These are phyloP conservation scores for Neoascochyta sp. DNA, from an alignment of 2,329 filamentous ascomycete genomes.

Conservation along the genomic window DNA sequence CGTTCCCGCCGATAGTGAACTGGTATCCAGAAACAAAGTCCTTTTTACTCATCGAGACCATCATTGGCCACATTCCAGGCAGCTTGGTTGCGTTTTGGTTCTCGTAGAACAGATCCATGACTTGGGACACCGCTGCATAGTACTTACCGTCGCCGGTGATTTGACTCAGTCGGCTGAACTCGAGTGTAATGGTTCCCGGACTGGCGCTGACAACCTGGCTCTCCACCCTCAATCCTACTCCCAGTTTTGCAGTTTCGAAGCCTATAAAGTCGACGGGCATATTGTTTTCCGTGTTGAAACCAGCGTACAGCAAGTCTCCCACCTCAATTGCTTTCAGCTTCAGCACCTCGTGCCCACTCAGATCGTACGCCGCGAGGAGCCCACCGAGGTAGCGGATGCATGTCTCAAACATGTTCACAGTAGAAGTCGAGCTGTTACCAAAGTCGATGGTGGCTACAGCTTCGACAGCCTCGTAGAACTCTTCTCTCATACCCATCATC, in stretches of 20 bases:
- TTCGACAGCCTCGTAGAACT: conserved; percentile 74
- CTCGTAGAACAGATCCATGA: conserved; percentile 74
- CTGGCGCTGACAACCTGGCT: conserved; percentile 18
- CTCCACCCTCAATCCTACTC: conserved; percentile 59
- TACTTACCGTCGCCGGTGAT: conserved; percentile 77
- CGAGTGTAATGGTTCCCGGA: conserved; percentile 70
- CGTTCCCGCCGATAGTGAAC: conserved; percentile 34
- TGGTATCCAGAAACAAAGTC: conserved; percentile 29
- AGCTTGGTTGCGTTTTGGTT: conserved; percentile 69
- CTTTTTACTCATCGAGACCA: conserved; percentile 44
- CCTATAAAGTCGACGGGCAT: conserved; percentile 67
- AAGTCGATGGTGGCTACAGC: conserved; percentile 76
- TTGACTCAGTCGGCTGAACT: conserved; percentile 86
- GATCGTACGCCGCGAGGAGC: conserved; percentile 78
- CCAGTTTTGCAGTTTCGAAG: conserved; percentile 32
- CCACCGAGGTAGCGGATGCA: conserved; percentile 88
- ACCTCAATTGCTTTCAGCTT: conserved; percentile 75
- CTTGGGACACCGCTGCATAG: conserved; percentile 83
- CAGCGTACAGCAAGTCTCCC: conserved; percentile 71
- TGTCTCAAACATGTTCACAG: conserved; percentile 90
- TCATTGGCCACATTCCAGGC: conserved; percentile 76
- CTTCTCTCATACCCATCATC: conserved; percentile 76
- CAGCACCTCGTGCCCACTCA: conserved; percentile 69
- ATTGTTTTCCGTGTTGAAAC: conserved; percentile 86
- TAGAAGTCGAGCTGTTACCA: conserved; percentile 60